phyloP scores from a whole-genome alignment of 2,329 filamentous ascomycete species.

The Nannizziopsis arthrosporioides region DNA sequence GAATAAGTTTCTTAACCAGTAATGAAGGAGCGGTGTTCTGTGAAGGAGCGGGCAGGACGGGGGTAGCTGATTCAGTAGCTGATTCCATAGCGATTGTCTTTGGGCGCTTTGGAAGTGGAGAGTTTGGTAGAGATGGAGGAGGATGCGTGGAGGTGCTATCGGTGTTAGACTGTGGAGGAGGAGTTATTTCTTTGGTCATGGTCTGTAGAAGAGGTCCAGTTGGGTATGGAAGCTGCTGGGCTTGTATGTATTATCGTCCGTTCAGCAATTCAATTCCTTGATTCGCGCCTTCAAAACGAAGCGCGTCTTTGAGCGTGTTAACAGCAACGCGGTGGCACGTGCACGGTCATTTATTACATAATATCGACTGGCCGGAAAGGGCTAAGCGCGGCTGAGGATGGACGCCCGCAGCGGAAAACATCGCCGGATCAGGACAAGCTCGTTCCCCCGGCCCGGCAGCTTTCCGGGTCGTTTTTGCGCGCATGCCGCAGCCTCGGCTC shows the following conservation, averaged over 20 bases:
- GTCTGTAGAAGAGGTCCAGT: background rate
- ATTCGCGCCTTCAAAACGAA: background rate
- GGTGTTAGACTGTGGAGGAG: conserved; percentile 25
- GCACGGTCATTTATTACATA: background rate
- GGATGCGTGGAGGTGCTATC: conserved; percentile 27
- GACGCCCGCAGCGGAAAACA: background rate
- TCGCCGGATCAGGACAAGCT: background rate
- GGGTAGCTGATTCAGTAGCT: conserved; percentile 18
- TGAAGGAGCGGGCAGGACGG: conserved; percentile 28
- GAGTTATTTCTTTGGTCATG: conserved; percentile 32
- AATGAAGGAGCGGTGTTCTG: conserved; percentile 46
- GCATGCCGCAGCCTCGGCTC: conserved; percentile 4
- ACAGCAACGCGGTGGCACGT: conserved; percentile 2
- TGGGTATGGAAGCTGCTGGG: background rate
- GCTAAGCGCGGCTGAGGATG: background rate
- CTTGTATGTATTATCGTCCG: background rate
- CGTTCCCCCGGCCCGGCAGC: too few species aligned
- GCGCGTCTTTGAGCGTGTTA: background rate
- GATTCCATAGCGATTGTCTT: conserved; percentile 41
- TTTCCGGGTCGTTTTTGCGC: too few species aligned
- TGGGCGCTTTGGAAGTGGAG: conserved; percentile 68
- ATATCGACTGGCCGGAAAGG: background rate
- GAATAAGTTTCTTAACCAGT: conserved; percentile 76
- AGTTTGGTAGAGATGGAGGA: conserved; percentile 52
- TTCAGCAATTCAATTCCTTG: background rate